A percentile compares a stretch with the other conserved stretches of the same genome.
These are phyloP conservation scores for Paraconiothyrium brasiliense DNA, from an alignment of 2,329 filamentous ascomycete genomes.

Conservation along the genomic window DNA sequence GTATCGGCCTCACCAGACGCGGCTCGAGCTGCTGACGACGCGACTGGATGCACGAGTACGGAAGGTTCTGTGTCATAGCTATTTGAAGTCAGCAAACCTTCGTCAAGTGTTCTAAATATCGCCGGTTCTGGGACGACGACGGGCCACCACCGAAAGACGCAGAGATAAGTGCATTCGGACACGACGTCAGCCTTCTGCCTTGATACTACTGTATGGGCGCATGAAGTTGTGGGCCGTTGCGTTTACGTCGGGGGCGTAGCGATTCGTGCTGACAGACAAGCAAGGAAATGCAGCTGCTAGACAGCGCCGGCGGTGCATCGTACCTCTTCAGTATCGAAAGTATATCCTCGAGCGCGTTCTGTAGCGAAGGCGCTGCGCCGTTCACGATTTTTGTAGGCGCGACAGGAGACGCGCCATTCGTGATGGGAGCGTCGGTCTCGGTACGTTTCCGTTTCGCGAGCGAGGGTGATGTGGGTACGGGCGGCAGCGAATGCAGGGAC, in stretches of 20 bases:
- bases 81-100: constrained; percentile 25
- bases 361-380: constrained; percentile 37
- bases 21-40: constrained; percentile 38
- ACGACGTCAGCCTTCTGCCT: not conserved
- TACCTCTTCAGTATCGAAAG: constrained; percentile 54
- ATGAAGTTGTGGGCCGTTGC: not conserved
- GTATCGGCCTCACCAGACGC: constrained; percentile 52
- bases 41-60: constrained; percentile 53
- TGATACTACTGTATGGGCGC: not conserved
- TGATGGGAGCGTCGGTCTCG: constrained; percentile 38
- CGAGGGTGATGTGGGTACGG: constrained; percentile 39
- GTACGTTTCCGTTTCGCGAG: constrained; percentile 58
- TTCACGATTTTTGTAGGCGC: constrained; percentile 28
- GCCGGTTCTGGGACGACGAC: not conserved
- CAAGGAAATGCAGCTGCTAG: not conserved
- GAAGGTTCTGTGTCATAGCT: constrained; percentile 58
- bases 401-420: constrained; percentile 41
- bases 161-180: not conserved
- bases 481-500: constrained; percentile 43
- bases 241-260: not conserved
- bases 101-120: not conserved
- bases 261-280: constrained; percentile 5
- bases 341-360: constrained; percentile 51
- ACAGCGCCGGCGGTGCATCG: not conserved
- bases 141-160: not conserved